Conservation (phyloP, 1,284 basidiomycete species). For the Irpex sp. region DNA sequence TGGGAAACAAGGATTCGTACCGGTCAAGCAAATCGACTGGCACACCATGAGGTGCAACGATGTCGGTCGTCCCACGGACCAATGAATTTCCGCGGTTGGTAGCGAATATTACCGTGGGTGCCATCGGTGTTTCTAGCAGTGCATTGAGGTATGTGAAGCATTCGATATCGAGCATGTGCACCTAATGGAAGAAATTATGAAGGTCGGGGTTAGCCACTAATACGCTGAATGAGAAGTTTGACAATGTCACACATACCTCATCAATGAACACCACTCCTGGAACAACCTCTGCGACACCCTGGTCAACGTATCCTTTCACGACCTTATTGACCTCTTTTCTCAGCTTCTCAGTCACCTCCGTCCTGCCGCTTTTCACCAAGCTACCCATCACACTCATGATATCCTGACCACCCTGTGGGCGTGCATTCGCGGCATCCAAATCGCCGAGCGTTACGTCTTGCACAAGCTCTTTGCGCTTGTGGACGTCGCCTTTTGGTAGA, state of each 20-base stretch:
- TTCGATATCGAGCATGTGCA: conserved; percentile 99
- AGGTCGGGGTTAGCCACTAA: neutral
- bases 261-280: conserved; percentile 99
- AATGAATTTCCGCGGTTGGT: conserved; percentile 92
- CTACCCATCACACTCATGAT: conserved; percentile 99
- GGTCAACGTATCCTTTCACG: conserved; percentile 97
- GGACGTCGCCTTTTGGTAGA: conserved; percentile 95
- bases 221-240: neutral
- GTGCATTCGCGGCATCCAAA: conserved; percentile 93
- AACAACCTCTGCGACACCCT: conserved; percentile 96
- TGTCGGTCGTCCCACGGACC: conserved; percentile 89
- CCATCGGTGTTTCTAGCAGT: conserved; percentile 92
- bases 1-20: conserved; percentile 30
- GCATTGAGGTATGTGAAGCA: conserved; percentile 99
- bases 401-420: conserved; percentile 93
- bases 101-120: conserved; percentile 94
- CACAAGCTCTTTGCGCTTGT: conserved; percentile 95
- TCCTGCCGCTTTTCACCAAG: conserved; percentile 89
- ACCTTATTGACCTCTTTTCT: conserved; percentile 95
- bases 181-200: conserved; percentile 39
- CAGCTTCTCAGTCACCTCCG: conserved; percentile 96
- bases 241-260: conserved; percentile 53
- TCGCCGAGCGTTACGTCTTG: conserved; percentile 97
- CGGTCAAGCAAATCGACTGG: conserved; percentile 93
- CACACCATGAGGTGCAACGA: conserved; percentile 89